A percentile compares a stretch with the other conserved stretches of the same genome.
Conservation (phyloP, 352 stramenopile species). For the Globisporangium yorkense region DNA sequence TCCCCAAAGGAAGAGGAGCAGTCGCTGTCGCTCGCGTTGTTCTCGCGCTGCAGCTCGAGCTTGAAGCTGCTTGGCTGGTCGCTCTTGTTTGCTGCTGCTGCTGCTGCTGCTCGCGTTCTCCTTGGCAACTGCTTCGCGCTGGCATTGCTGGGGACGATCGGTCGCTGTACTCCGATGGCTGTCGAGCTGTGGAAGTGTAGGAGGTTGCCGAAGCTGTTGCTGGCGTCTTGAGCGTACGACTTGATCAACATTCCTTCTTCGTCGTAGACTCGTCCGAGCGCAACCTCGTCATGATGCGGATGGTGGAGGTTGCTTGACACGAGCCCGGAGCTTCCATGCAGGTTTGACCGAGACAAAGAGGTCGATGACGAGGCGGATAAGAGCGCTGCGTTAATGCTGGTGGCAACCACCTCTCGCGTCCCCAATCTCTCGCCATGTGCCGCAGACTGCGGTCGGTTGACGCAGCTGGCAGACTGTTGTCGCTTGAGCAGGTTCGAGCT, state of each 20-base stretch:
- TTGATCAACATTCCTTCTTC: constrained; percentile 11
- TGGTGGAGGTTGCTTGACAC: background rate
- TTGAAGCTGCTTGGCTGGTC: background rate
- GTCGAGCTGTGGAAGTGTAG: constrained; percentile 3
- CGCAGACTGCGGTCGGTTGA: background rate
- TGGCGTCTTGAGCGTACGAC: constrained; percentile 6
- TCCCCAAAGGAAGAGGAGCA: constrained; percentile 4
- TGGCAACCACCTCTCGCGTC: background rate
- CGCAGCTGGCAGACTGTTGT: constrained; percentile 1
- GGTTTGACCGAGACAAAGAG: background rate
- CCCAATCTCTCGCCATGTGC: background rate
- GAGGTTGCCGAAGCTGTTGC: background rate
- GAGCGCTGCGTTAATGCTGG: background rate
- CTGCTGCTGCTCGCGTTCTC: background rate
- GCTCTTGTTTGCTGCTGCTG: background rate
- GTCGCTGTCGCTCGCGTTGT: constrained; percentile 8
- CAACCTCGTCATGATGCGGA: background rate
- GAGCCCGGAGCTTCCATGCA: background rate
- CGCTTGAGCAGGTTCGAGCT: constrained; percentile 4
- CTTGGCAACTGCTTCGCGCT: background rate
- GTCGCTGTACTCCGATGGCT: background rate
- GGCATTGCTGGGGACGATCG: background rate
- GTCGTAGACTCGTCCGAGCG: constrained; percentile 4
- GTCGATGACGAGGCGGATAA: background rate
- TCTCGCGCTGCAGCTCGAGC: constrained; percentile 2